Conservation (phyloP, 768 basidiomycete genomes). For the Pisolithus orientalis region DNA sequence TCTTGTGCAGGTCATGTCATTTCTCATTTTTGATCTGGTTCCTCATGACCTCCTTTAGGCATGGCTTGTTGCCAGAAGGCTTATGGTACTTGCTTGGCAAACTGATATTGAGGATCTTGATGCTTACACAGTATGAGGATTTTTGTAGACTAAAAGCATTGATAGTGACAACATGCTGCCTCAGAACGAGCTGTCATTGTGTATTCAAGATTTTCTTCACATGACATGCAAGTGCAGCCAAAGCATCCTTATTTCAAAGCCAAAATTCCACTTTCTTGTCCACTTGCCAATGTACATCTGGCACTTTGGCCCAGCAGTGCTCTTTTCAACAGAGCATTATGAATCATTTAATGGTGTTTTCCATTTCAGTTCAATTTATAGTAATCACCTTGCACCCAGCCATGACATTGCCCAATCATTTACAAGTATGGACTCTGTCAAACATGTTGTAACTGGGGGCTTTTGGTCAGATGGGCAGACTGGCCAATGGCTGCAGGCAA, state of each 20-base stretch:
- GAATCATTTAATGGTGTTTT: too few relatives aligned
- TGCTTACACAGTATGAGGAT: conserved; percentile 9
- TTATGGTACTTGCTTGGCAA: conserved; percentile 36
- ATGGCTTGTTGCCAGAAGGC: conserved; percentile 27
- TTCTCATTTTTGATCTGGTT: conserved; percentile 28
- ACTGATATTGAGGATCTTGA: conserved; percentile 32
- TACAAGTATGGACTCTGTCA: conserved; percentile 6
- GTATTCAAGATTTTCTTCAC: conserved; percentile 20
- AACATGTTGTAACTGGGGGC: conserved; percentile 12
- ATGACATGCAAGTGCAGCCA: conserved; percentile 18
- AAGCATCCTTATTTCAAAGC: conserved; percentile 20
- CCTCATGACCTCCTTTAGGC: conserved; percentile 16
- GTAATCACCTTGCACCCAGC: conserved; percentile 26
- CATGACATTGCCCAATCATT: conserved; percentile 14
- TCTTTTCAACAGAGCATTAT: conserved; percentile 26
- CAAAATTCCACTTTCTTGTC: conserved; percentile 27
- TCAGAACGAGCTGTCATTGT: neutral
- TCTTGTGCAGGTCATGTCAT: conserved; percentile 25
- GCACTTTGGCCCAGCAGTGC: conserved; percentile 22
- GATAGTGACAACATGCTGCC: neutral
- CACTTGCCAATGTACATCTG: conserved; percentile 22
- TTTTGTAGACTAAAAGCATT: neutral
- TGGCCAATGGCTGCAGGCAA: conserved; percentile 3
- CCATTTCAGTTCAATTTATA: conserved; percentile 16
- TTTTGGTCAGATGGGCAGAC: conserved; percentile 7